phyloP scores from a whole-genome alignment of 176 grass and related monocot species.

The Ampelocalamus luodianensis region DNA sequence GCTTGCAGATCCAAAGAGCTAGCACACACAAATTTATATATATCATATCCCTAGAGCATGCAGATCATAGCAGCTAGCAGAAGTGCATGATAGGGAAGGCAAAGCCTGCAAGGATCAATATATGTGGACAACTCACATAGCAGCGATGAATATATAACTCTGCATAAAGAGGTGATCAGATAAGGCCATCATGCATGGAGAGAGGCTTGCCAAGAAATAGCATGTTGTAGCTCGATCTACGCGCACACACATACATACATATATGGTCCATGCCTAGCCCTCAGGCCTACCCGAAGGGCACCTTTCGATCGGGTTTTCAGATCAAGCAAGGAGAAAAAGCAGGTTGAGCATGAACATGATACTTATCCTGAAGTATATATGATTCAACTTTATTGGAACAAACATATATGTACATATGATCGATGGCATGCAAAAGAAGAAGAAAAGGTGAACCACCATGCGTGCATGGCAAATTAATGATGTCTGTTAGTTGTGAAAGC shows the following conservation, averaged over 20 bases:
- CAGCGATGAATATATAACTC: constrained; percentile 8
- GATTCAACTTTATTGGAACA: too few relatives aligned
- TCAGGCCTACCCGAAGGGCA: constrained; percentile 35
- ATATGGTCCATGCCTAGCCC: constrained; percentile 43
- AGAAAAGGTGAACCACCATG: too few relatives aligned
- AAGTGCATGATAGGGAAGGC: not conserved
- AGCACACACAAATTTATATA: not conserved
- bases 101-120: constrained; percentile 31
- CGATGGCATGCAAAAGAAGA: too few relatives aligned
- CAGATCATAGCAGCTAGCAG: constrained; percentile 6
- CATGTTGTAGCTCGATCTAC: constrained; percentile 40
- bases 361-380: too few relatives aligned
- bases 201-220: constrained; percentile 65
- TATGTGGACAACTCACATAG: constrained; percentile 36
- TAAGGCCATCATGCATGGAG: constrained; percentile 60
- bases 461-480: too few relatives aligned
- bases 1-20: constrained; percentile 36
- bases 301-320: constrained; percentile 26
- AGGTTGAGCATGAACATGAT: too few relatives aligned
- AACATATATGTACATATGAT: too few relatives aligned
- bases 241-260: not conserved
- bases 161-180: constrained; percentile 59
- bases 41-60: not conserved
- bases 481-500: too few relatives aligned
- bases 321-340: not conserved